Evolutionary conservation across 108 stramenopile species (phyloP), one percentile per base, ranked within the genome.

Genomic region (Aureococcus anophagefferens): DNA sequence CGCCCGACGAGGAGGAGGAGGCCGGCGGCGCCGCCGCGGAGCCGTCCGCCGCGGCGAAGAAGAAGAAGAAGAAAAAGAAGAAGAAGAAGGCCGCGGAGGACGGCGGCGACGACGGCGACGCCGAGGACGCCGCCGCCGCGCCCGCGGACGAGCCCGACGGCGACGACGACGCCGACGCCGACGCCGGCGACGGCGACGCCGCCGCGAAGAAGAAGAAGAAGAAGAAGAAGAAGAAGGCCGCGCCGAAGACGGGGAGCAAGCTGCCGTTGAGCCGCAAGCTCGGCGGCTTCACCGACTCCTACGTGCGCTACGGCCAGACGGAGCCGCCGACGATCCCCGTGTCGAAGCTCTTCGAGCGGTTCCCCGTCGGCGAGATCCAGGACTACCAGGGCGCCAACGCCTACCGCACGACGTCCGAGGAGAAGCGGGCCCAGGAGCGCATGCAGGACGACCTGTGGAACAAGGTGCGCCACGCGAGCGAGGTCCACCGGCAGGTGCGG

Each of bases 401-500:
- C 5, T 84, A 85, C 73, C 95, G 96, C 32, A 77, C 87, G 72
- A 87, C 91, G 11, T 85, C 81, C 30, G 96, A 83, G 64, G 95
- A 99, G 85, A 74, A 80, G 62, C 87, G 94, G 45, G 85, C 85
- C 29, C 51, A 72, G 68, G 97, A 98, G 73, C 86, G 92, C 29
- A 65, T 96, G 62, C 75, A 89, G 67, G 79, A 83, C 32, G 90
- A 90, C 65, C 64, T 94, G 29, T 94, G 94, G 80, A 76, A 85
- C 68, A 94, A 94, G 73, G 83, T 95, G 11, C 90, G 98, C 35
- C 80, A 86, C 44, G 93, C 89, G 44, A 73, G 91, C 69, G 98
- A 98, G 81, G 90, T 95, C 14, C 98, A 98, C 75, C 90, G 96
- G 46, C 96, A 99, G 76, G 96, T 98, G 17, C 88, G 98, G 29